Evolutionary conservation across 2,329 filamentous ascomycete genomes (phyloP), one percentile per base, ranked within the genome.

Genomic region (Aspergillus arachidicola): DNA sequence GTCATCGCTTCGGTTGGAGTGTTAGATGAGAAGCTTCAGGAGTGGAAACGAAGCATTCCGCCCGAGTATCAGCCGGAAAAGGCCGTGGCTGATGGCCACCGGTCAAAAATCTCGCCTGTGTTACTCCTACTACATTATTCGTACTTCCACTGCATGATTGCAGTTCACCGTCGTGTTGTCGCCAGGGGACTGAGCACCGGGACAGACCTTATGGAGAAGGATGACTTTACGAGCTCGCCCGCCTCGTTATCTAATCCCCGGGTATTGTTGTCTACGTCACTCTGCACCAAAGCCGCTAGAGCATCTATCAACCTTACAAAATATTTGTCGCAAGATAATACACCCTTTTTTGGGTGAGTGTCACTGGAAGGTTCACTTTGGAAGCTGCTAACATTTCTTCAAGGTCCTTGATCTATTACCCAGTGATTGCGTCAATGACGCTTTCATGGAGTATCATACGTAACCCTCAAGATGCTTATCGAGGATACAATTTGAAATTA

Each of bases 111-210:
- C 19, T 67, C 61, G 2, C 50, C 61, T 10, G 57, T 57, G 12
- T 43, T 69, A 11, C 60, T 69, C 12, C 63, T 63, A 16, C 62
- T 67, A 5, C 65, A 69, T 46, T 65, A 63, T 41, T 64, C 64
- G 5, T 69, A 69, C 41, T 65, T 64, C 14, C 60, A 69, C 28
- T 69, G 67, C 56, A 58, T 69, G 23, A 69, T 69, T 12, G 63
- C 67, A 23, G 61, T 69, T 28, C 67, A 69, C 43, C 62, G 60
- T 7, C 23, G 67, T 1, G 57, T 67, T 21, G 65, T 56, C 21
- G 48, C 41, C 7, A 51, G 56, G 12, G 64, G 54, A 12, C 41
- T 65, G 5, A 58, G 55, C 14, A 62, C 50, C 1, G 58, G 48
- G 4, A 46, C 60, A n/a, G 65, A 67, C 32, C 36, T 64, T 2